These are phyloP conservation scores for Plasmodium inui DNA, from an alignment of 169 alveolate species.

Conservation along the genomic window DNA sequence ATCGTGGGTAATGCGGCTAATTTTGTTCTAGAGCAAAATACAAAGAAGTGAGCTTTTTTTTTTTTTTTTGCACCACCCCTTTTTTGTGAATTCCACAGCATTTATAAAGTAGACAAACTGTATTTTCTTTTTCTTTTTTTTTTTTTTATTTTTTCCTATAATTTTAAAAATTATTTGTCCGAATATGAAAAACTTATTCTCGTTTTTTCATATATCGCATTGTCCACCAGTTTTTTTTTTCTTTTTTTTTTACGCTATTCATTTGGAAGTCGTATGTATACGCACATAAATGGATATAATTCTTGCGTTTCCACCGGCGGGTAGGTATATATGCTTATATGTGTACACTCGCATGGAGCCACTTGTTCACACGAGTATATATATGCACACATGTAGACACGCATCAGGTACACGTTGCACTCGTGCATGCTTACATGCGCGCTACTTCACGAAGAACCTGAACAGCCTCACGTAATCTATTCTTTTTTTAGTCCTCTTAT, in stretches of 20 bases:
- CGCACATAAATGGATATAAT: not conserved
- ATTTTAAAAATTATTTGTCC: slow-evolving; percentile 8
- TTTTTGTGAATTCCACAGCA: not conserved
- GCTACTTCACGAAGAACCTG: slow-evolving; percentile 49
- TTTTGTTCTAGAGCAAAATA: slow-evolving; percentile 45
- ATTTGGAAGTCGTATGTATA: not conserved
- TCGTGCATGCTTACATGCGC: not conserved
- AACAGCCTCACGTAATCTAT: slow-evolving; percentile 45
- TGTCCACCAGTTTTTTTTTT: slow-evolving; percentile 1
- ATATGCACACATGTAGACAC: not conserved
- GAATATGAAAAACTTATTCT: not conserved
- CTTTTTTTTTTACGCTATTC: not conserved
- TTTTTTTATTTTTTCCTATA: not conserved
- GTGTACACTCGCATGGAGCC: not conserved
- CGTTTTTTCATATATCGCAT: slow-evolving; percentile 10
- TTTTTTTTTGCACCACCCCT: not conserved
- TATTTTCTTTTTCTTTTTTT: not conserved
- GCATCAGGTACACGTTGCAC: not conserved
- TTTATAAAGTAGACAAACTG: not conserved
- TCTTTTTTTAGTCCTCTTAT: slow-evolving; percentile 50
- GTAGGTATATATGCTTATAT: not conserved
- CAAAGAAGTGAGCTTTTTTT: slow-evolving; percentile 22
- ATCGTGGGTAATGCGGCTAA: slow-evolving; percentile 74
- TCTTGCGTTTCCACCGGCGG: not conserved
- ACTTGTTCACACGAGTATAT: not conserved